A percentile compares a stretch with the other conserved stretches of the same genome.
Conservation (phyloP, 2,329 filamentous ascomycete species). For the Ceratocystis papillata region DNA sequence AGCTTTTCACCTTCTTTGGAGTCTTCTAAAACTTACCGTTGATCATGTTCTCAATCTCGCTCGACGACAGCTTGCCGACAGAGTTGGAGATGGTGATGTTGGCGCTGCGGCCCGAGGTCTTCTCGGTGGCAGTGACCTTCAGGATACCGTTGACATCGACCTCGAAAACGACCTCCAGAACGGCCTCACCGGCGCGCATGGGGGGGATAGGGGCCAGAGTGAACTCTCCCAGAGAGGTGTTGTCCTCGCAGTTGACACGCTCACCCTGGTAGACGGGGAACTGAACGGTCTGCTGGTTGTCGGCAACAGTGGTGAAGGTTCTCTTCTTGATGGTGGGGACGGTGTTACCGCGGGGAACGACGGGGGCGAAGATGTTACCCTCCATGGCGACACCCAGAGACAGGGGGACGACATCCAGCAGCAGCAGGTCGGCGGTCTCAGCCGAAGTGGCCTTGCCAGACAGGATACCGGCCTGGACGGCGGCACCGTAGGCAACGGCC, state of each 20-base stretch:
- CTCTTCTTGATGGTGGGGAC: conserved; percentile 74
- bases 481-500: conserved; percentile 96
- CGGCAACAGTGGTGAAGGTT: conserved; percentile 79
- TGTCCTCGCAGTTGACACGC: conserved; percentile 95
- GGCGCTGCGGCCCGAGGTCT: conserved; percentile 91
- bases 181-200: conserved; percentile 88
- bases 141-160: conserved; percentile 99
- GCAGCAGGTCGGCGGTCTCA: conserved; percentile 85
- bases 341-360: conserved; percentile 69
- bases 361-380: conserved; percentile 95
- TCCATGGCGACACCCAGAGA: conserved; percentile 99
- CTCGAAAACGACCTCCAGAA: conserved; percentile 96
- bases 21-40: conserved; percentile 44
- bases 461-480: conserved; percentile 96
- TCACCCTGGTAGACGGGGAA: conserved; percentile 96
- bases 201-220: conserved; percentile 79
- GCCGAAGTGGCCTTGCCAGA: conserved; percentile 95
- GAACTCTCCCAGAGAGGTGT: conserved; percentile 96
- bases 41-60: conserved; percentile 98
- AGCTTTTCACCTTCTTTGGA: neutral
- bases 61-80: conserved; percentile 89
- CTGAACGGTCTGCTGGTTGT: conserved; percentile 69
- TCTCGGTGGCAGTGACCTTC: conserved; percentile 98
- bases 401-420: conserved; percentile 91
- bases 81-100: conserved; percentile 99